Conservation (phyloP, 192 early-diverging fungal genomes). For the Gryganskiella cystojenkinii region DNA sequence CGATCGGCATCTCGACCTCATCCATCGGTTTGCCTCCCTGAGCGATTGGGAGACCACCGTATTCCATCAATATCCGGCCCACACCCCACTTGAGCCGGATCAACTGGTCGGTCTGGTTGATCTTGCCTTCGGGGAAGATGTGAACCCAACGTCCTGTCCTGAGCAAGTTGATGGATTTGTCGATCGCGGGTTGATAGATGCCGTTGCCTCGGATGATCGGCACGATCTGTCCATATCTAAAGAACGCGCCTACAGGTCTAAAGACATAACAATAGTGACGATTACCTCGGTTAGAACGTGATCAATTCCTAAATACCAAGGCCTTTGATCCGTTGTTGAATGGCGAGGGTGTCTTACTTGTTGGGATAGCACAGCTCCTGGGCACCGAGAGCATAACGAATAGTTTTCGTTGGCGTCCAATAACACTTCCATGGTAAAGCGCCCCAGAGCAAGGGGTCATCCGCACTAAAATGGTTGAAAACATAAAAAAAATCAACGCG, state of each 20-base stretch:
- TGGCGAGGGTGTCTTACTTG: no score
- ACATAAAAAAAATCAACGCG: not conserved
- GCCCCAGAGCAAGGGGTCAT: slow-evolving; percentile 85
- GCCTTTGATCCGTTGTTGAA: no score
- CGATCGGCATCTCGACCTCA: slow-evolving; percentile 41
- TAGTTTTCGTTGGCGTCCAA: slow-evolving; percentile 53
- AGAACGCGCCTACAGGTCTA: slow-evolving; percentile 68
- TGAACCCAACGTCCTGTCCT: slow-evolving; percentile 85
- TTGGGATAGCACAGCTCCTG: slow-evolving; percentile 87
- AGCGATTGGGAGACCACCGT: slow-evolving; percentile 71
- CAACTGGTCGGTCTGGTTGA: slow-evolving; percentile 69
- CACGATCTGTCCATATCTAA: slow-evolving; percentile 83
- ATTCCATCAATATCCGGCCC: slow-evolving; percentile 86
- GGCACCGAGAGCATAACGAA: slow-evolving; percentile 91
- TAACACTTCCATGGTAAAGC: slow-evolving; percentile 68
- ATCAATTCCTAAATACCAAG: not conserved
- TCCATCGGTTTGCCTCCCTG: slow-evolving; percentile 71
- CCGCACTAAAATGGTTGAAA: slow-evolving; percentile 49
- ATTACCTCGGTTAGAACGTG: no score
- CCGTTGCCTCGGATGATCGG: slow-evolving; percentile 87
- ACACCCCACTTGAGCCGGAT: slow-evolving; percentile 90
- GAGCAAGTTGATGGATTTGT: slow-evolving; percentile 77
- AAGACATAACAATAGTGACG: no score
- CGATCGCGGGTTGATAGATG: slow-evolving; percentile 86
- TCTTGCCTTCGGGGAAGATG: slow-evolving; percentile 87